Conservation (phyloP, 768 basidiomycete species). For the Mycena epipterygia region DNA sequence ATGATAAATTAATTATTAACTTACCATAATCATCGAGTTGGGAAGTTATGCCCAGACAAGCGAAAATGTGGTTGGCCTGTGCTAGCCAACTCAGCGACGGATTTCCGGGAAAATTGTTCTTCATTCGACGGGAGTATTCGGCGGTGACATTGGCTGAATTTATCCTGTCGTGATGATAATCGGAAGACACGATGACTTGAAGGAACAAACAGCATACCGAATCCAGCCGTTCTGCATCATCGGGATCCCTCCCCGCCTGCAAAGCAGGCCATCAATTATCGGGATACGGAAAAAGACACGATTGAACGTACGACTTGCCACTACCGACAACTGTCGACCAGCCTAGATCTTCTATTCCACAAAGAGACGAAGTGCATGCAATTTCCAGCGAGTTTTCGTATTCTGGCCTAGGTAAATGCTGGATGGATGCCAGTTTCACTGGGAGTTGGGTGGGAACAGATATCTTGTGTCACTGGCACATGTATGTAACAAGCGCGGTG, state of each 20-base stretch:
- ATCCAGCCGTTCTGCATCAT: background rate
- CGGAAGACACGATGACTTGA: background rate
- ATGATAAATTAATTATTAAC: too few relatives aligned
- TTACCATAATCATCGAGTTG: background rate
- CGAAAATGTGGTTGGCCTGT: background rate
- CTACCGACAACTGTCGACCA: background rate
- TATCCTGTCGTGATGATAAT: background rate
- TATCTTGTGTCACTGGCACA: background rate
- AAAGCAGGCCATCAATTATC: background rate
- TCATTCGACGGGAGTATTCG: background rate
- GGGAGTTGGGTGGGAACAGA: background rate
- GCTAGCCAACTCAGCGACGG: background rate
- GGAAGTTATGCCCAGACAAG: background rate
- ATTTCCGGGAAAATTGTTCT: background rate
- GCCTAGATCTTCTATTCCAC: background rate
- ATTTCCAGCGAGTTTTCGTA: background rate
- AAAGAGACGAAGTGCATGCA: background rate
- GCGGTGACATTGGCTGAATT: background rate
- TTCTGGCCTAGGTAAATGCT: background rate
- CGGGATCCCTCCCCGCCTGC: background rate
- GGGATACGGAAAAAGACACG: background rate
- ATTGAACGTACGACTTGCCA: background rate
- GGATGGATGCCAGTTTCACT: background rate
- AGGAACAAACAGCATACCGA: background rate
- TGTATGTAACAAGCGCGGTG: background rate